These are phyloP conservation scores for Cladobotryum protrusum DNA, from an alignment of 2,329 filamentous ascomycete species.

Conservation along the genomic window DNA sequence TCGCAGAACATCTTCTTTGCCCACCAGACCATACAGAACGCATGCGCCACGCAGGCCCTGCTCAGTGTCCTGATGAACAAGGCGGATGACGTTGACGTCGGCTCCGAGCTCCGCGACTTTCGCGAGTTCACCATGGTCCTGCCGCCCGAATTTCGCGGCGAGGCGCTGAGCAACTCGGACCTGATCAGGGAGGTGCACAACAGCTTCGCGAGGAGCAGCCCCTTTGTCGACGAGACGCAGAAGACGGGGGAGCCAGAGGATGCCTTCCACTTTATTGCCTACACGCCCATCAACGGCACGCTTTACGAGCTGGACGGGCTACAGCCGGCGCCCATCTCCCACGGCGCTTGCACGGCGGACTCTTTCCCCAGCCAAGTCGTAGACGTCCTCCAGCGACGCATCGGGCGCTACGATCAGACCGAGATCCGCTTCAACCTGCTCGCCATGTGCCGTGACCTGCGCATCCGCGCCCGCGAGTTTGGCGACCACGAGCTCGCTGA, in stretches of 20 bases:
- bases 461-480: constrained; percentile 69
- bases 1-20: constrained; percentile 85
- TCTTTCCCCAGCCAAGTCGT: constrained; percentile 77
- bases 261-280: constrained; percentile 96
- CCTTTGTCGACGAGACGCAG: constrained; percentile 88
- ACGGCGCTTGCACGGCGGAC: constrained; percentile 65
- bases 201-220: constrained; percentile 79
- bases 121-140: constrained; percentile 83
- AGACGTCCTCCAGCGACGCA: constrained; percentile 75
- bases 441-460: constrained; percentile 81
- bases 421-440: constrained; percentile 97
- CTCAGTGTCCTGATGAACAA: constrained; percentile 90
- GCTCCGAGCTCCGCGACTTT: constrained; percentile 65
- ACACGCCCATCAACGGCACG: constrained; percentile 70
- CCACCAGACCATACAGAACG: constrained; percentile 95
- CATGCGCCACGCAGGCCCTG: constrained; percentile 92
- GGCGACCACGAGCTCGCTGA: constrained; percentile 75
- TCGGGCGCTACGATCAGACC: constrained; percentile 73
- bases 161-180: constrained; percentile 57
- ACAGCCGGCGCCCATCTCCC: constrained; percentile 85
- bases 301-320: constrained; percentile 95
- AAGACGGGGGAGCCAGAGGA: constrained; percentile 65
- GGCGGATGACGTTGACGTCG: constrained; percentile 63
- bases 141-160: constrained; percentile 63
- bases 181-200: constrained; percentile 78